Evolutionary conservation across 2,329 filamentous ascomycete species (phyloP), one percentile per base, ranked within the genome.

Genomic region (Neonectria sp.): DNA sequence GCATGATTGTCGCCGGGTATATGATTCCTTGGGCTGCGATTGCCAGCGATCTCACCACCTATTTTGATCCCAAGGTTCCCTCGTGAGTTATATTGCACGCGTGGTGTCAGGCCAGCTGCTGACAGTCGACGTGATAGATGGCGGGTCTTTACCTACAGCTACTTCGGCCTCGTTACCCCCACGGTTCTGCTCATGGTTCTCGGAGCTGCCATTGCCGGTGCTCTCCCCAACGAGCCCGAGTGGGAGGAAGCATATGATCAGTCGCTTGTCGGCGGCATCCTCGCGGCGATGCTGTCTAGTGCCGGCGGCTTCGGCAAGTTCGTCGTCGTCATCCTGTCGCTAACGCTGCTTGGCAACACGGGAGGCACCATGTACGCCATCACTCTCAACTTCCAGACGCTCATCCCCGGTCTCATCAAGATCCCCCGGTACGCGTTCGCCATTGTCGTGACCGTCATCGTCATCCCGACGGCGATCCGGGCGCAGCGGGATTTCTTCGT

Each of bases 301-400:
- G 86, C 85, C 0, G 87, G 88, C 49, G 87, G 87, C 0, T 91
- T 92, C 69, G 89, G 89, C 64, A 88, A 88, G 68, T 91, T 92
- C 70, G 80, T 91, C 21, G 85, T 89, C 2, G 89, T 91, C 2
- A 75, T 91, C 8, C 83, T 91, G 21, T 84, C 86, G 6, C 82
- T 90, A 46, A 87, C 86, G 1, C 77, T 91, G 51, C 79, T 91
- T 12, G 89, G 88, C 29, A 91, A 91, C 77, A 82, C 90, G 12
- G 82, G 86, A 2, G 87, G 86, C 17, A 89, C 87, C 17, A 86
- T 88, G 79, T 91, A 91, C 81, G 86, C 87, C 73, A 85, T 91
- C 71, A 88, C 88, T 4, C 83, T 91, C 69, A 91, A 91, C 82
- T 88, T 91, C 77, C 89, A 91, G 78, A 88, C 90, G 71, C 79